phyloP scores from a whole-genome alignment of 192 early-diverging fungal species.

The Backusella tuberculispora region DNA sequence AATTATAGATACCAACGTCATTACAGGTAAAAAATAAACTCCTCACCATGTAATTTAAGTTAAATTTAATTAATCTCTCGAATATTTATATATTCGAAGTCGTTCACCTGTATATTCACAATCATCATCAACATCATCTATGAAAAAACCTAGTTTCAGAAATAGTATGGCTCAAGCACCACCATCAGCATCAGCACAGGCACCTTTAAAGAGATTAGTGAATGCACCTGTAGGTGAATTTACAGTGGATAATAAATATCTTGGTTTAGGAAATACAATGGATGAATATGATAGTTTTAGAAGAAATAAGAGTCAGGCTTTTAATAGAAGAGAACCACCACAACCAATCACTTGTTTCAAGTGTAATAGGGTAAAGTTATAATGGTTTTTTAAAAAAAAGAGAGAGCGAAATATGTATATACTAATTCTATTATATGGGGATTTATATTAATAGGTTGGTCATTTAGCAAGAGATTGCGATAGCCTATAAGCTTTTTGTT shows the following conservation, averaged over 20 bases:
- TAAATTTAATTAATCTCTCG: not conserved
- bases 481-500: not conserved
- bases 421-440: not conserved
- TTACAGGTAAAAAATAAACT: not conserved
- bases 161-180: not conserved
- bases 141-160: not conserved
- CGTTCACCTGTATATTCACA: not conserved
- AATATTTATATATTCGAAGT: slow-evolving; percentile 3
- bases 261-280: slow-evolving; percentile 2
- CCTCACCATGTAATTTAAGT: not conserved
- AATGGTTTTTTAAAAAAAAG: too few relatives aligned
- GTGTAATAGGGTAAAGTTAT: slow-evolving; percentile 21
- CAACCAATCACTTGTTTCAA: slow-evolving; percentile 25
- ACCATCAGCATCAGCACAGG: not conserved
- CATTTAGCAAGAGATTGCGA: slow-evolving; percentile 33
- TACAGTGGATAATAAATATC: not conserved
- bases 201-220: not conserved
- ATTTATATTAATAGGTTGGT: slow-evolving; percentile 18
- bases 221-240: not conserved
- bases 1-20: not conserved
- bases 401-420: not conserved
- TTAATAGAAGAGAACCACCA: slow-evolving; percentile 14
- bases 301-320: slow-evolving; percentile 27
- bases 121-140: not conserved
- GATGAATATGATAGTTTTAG: slow-evolving; percentile 32